These are phyloP conservation scores for Warburgia ugandensis DNA, from an alignment of 164 flowering plant genomes.

Conservation along the genomic window DNA sequence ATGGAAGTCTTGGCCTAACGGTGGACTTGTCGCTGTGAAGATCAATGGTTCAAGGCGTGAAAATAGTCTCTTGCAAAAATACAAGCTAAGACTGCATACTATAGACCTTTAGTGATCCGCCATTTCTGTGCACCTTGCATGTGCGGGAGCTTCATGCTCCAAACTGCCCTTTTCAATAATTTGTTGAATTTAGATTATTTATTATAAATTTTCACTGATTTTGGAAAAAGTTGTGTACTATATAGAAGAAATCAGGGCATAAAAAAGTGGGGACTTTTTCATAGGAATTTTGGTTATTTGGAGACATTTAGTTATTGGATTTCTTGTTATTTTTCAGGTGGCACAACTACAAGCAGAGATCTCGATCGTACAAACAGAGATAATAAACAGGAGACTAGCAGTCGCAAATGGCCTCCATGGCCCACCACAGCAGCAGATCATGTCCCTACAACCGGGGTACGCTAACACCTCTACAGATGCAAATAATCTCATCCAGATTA, in stretches of 20 bases:
- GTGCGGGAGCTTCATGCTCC: too few species aligned
- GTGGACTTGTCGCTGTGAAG: too few species aligned
- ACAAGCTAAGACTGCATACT: too few species aligned
- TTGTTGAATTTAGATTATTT: neutral
- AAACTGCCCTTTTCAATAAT: neutral
- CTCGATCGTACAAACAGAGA: slow-evolving; percentile 60
- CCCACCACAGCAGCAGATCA: slow-evolving; percentile 29
- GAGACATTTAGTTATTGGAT: neutral
- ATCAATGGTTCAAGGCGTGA: too few species aligned
- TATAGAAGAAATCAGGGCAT: too few species aligned
- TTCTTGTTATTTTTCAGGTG: slow-evolving; percentile 34
- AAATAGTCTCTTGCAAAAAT: too few species aligned
- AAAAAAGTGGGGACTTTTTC: neutral
- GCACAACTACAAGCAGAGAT: slow-evolving; percentile 68
- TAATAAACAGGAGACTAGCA: slow-evolving; percentile 55
- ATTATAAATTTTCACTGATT: neutral
- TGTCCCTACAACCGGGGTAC: slow-evolving; percentile 51
- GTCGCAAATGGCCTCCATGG: slow-evolving; percentile 51
- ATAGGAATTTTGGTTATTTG: neutral
- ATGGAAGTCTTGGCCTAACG: too few species aligned
- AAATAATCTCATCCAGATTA: slow-evolving; percentile 36
- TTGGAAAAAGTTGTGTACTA: too few species aligned
- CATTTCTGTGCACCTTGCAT: too few species aligned
- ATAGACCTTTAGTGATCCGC: too few species aligned
- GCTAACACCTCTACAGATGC: slow-evolving; percentile 71